Base-by-base conservation (phyloP, 257 asterid species). In the Coffea eugenioides region DNA sequence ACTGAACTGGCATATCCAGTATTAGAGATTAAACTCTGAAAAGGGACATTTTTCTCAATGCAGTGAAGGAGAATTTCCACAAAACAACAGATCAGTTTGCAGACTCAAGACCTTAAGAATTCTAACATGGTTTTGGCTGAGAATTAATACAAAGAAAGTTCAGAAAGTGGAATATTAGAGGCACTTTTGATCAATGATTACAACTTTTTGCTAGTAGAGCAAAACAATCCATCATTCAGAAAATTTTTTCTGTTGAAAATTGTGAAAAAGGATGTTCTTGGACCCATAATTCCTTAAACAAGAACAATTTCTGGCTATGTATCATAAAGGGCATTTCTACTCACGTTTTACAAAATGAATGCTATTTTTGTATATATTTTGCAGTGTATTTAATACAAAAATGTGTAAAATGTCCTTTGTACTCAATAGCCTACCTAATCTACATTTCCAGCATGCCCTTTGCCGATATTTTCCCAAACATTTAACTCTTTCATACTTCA, bases 41-140 rank as follows among this genome's bases (percentile, higher is more conserved):
- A 72, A 46, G 39, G 49, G 62, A 71, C 65, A 57, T 51, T 71
- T 76, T 61, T 72, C 64, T 73, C 56, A 71, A 36, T 48, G n/a
- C 43, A 65, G 59, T 76, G 66, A 21, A 59, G 57, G 80, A 71
- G 62, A 81, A 80, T 79, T 71, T 75, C 66, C 54, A 71, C 54
- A 69, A 69, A 70, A 71, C 73, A 51, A 61, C 54, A 23, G 25
- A 81, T 46, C 31, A 54, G 71, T 61, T 80, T 80, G 82, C 68
- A 61, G 45, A 54, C 18, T 34, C 43, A 64, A 45, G 20, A 74
- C 51, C 31, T n/a, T 65, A 27, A 77, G 52, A 57, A 70, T 45
- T 52, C 59, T 81, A 67, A n/a, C 69, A 73, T 48, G 45, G 3
- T 46, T 79, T 46, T 6, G n/a, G 62, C 36, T 2, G n/a, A 23